These are phyloP conservation scores for Lentinula edodes DNA, from an alignment of 768 basidiomycete species.

Conservation along the genomic window DNA sequence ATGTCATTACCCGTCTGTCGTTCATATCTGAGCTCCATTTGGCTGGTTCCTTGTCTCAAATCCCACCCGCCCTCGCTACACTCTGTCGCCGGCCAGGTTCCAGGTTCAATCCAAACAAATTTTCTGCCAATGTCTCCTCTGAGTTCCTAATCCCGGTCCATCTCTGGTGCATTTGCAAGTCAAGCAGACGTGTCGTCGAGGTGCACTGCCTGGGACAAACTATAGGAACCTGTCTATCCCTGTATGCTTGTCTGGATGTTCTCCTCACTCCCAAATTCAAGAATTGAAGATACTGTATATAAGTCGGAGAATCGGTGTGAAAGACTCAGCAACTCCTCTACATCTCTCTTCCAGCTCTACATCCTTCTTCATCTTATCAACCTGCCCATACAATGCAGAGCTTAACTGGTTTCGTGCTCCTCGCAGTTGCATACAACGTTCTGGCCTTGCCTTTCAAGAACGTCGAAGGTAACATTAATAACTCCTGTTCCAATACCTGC, in stretches of 20 bases:
- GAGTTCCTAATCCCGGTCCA: neutral
- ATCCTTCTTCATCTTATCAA: neutral
- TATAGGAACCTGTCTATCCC: neutral
- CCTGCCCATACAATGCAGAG: neutral
- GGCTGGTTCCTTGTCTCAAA: neutral
- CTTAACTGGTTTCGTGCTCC: neutral
- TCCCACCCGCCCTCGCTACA: neutral
- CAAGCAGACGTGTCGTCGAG: neutral
- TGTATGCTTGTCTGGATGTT: neutral
- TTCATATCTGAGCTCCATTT: neutral
- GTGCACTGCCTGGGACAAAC: neutral
- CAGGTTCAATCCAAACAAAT: neutral
- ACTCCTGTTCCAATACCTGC: neutral
- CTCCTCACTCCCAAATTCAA: too few species aligned
- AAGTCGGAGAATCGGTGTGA: neutral
- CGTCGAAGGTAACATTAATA: neutral
- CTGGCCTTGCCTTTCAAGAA: neutral
- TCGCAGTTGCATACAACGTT: neutral
- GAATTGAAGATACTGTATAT: neutral
- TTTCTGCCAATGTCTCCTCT: neutral
- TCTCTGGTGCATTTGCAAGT: neutral
- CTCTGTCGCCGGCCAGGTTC: neutral
- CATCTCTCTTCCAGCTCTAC: neutral
- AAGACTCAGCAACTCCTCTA: neutral
- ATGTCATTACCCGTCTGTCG: conserved; percentile 2